These are phyloP conservation scores for Penicillium sp. DNA, from an alignment of 2,329 filamentous ascomycete species.

Conservation along the genomic window DNA sequence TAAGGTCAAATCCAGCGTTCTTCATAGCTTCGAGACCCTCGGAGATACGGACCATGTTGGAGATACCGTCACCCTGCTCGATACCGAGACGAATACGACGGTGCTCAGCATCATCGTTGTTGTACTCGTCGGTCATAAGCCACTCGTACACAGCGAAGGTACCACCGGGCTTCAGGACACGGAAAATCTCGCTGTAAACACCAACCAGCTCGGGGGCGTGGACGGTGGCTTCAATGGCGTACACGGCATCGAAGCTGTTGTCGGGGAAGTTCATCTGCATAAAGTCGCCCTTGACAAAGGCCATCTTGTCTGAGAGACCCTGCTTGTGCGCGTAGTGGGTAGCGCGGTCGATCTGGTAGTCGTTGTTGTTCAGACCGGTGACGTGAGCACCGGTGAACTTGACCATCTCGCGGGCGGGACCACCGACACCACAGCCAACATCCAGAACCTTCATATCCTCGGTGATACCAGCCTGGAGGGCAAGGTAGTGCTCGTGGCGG, in stretches of 20 bases:
- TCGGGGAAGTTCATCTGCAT: slow-evolving; percentile 98
- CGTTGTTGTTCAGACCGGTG: slow-evolving; percentile 95
- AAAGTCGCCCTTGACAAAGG: slow-evolving; percentile 93
- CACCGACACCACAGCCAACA: slow-evolving; percentile 95
- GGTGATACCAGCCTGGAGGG: slow-evolving; percentile 80
- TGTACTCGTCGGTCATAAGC: slow-evolving; percentile 96
- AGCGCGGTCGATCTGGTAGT: slow-evolving; percentile 97
- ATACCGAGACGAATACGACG: slow-evolving; percentile 90
- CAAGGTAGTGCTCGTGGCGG: slow-evolving; percentile 96
- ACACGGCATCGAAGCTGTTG: slow-evolving; percentile 90
- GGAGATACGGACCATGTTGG: slow-evolving; percentile 89
- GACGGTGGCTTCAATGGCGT: slow-evolving; percentile 95
- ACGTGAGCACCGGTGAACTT: slow-evolving; percentile 91
- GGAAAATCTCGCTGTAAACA: slow-evolving; percentile 92
- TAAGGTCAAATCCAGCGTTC: slow-evolving; percentile 79
- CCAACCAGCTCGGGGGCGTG: slow-evolving; percentile 88
- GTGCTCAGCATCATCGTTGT: slow-evolving; percentile 83
- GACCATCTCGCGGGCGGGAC: slow-evolving; percentile 91
- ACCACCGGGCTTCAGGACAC: slow-evolving; percentile 92
- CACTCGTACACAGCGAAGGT: slow-evolving; percentile 97
- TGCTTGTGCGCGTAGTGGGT: slow-evolving; percentile 80
- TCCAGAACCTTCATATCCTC: slow-evolving; percentile 88
- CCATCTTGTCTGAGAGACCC: slow-evolving; percentile 73
- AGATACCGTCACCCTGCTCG: slow-evolving; percentile 93
- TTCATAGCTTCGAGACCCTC: slow-evolving; percentile 82